phyloP scores from a whole-genome alignment of 164 flowering plant species.

The Litsea cubeba region DNA sequence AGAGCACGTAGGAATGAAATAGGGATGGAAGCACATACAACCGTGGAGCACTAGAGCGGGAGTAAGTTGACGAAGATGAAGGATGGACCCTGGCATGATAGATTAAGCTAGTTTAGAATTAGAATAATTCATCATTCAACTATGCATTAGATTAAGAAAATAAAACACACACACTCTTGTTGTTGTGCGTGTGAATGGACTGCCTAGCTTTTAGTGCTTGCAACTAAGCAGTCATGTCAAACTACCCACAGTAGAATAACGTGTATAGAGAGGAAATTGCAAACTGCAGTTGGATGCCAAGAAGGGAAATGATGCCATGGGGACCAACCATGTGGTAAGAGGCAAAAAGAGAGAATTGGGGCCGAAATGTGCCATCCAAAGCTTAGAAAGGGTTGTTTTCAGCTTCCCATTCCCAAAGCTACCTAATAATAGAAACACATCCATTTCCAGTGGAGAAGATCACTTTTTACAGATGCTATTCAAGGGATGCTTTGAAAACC shows the following conservation, averaged over 20 bases:
- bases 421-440: not conserved
- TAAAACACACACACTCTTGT: too few relatives aligned
- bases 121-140: too few relatives aligned
- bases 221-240: not conserved
- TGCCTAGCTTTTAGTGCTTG: not conserved
- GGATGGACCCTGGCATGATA: too few relatives aligned
- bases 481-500: not conserved
- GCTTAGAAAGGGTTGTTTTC: slow-evolving; percentile 2
- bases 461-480: not conserved
- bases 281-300: not conserved
- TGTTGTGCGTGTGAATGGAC: not conserved
- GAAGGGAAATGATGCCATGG: not conserved
- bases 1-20: too few relatives aligned
- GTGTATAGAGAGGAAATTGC: not conserved
- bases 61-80: too few relatives aligned
- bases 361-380: not conserved
- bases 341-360: not conserved
- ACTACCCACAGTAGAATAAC: not conserved
- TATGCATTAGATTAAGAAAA: too few relatives aligned
- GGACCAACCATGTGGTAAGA: not conserved
- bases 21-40: too few relatives aligned
- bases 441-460: not conserved
- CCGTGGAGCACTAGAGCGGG: too few relatives aligned
- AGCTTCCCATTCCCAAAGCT: not conserved
- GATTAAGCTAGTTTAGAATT: too few relatives aligned